phyloP scores from a whole-genome alignment of 1,284 basidiomycete genomes.

The Rhodotorula sp. region DNA sequence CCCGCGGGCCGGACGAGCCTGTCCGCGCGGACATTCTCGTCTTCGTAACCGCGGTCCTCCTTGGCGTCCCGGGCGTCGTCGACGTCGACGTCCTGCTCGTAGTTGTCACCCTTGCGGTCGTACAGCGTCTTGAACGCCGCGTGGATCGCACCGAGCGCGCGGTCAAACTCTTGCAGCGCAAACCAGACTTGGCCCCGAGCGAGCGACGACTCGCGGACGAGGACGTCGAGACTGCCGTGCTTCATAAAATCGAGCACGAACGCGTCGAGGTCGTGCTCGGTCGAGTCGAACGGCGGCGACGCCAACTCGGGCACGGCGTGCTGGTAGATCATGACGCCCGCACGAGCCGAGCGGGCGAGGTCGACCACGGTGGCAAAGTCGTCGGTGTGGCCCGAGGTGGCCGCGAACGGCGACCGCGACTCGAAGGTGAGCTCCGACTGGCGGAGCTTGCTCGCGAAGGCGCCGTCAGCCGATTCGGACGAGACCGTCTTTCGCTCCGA shows the following conservation, averaged over 20 bases:
- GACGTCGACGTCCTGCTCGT: slow-evolving; percentile 47
- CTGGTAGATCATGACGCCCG: slow-evolving; percentile 59
- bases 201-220: slow-evolving; percentile 45
- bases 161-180: slow-evolving; percentile 58
- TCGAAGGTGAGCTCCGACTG: slow-evolving; percentile 50
- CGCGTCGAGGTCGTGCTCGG: slow-evolving; percentile 57
- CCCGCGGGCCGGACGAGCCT: slow-evolving; percentile 47
- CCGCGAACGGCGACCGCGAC: slow-evolving; percentile 61
- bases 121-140: slow-evolving; percentile 56
- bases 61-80: slow-evolving; percentile 37
- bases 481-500: slow-evolving; percentile 24
- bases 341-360: slow-evolving; percentile 53
- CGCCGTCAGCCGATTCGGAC: slow-evolving; percentile 46
- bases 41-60: slow-evolving; percentile 40
- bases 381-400: slow-evolving; percentile 63
- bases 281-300: slow-evolving; percentile 49
- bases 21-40: slow-evolving; percentile 46
- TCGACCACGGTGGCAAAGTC: slow-evolving; percentile 56
- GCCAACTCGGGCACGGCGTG: slow-evolving; percentile 61
- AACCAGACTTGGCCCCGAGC: slow-evolving; percentile 62
- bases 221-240: slow-evolving; percentile 59
- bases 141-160: slow-evolving; percentile 57
- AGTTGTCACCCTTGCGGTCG: slow-evolving; percentile 27
- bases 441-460: slow-evolving; percentile 51
- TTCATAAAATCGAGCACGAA: slow-evolving; percentile 65